A percentile compares a stretch with the other conserved stretches of the same genome.
Conservation (phyloP, 306 rosid species). For the Fragaria vesca region DNA sequence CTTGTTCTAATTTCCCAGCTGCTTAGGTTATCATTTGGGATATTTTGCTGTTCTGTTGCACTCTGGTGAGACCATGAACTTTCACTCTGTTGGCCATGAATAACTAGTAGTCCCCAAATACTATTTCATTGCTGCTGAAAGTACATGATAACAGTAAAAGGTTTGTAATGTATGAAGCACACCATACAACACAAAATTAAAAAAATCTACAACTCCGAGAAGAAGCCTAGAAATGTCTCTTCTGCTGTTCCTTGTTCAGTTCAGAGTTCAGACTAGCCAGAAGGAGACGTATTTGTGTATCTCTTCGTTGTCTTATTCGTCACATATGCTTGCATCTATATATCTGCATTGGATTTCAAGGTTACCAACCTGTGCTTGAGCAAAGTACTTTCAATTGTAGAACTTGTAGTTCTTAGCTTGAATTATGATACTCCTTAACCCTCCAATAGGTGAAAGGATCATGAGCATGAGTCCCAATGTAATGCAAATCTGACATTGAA, state of each 20-base stretch:
- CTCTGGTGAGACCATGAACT: background rate
- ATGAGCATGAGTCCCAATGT: constrained; percentile 50
- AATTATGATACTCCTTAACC: constrained; percentile 52
- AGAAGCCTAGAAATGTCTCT: background rate
- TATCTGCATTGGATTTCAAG: background rate
- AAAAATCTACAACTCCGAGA: background rate
- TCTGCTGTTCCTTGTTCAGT: background rate
- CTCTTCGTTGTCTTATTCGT: constrained; percentile 8
- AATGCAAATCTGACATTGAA: constrained; percentile 52
- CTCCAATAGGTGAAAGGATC: constrained; percentile 69
- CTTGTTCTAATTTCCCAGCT: background rate
- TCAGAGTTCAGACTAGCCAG: constrained; percentile 8
- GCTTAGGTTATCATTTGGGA: background rate
- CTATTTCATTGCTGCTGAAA: background rate
- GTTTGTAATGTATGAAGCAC: background rate
- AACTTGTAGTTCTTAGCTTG: constrained; percentile 50
- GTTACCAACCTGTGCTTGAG: background rate
- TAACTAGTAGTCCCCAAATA: background rate
- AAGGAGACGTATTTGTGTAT: background rate
- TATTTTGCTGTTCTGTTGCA: background rate
- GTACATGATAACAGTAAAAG: background rate
- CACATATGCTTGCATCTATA: background rate
- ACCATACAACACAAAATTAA: background rate
- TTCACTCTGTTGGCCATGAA: background rate
- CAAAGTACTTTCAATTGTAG: constrained; percentile 19